Conservation (phyloP, 2,329 filamentous ascomycete genomes). For the Microdochium nivale region DNA sequence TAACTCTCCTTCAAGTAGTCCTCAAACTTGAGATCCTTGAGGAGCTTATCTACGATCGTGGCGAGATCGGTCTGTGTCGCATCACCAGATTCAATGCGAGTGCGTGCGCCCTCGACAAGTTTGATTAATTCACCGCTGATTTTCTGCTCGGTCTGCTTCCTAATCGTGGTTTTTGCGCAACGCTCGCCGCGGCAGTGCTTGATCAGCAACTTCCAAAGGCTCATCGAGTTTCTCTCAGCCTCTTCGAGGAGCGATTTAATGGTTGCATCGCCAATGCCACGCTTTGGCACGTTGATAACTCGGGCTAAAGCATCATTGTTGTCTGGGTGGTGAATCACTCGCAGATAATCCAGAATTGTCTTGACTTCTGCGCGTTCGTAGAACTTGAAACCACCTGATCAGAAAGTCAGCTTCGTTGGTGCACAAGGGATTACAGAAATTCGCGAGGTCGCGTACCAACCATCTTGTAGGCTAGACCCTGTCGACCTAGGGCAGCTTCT, state of each 20-base stretch:
- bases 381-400: conserved; percentile 64
- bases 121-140: conserved; percentile 40
- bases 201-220: conserved; percentile 66
- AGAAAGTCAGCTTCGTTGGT: conserved; percentile 6
- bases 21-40: conserved; percentile 62
- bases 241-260: conserved; percentile 67
- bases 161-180: conserved; percentile 37
- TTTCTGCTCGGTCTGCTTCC: conserved; percentile 42
- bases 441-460: conserved; percentile 47
- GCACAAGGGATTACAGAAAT: background rate
- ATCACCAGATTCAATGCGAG: conserved; percentile 16
- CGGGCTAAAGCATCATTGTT: conserved; percentile 81
- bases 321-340: conserved; percentile 73
- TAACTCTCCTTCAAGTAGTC: conserved; percentile 66
- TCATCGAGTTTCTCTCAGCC: conserved; percentile 59
- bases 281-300: conserved; percentile 75
- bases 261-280: conserved; percentile 73
- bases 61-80: conserved; percentile 29
- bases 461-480: conserved; percentile 84
- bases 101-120: conserved; percentile 28
- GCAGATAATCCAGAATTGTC: conserved; percentile 76
- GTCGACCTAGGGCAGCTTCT: conserved; percentile 71
- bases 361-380: conserved; percentile 90
- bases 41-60: conserved; percentile 40
- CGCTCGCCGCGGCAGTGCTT: conserved; percentile 44